These are phyloP conservation scores for Conringia planisiliqua DNA, from an alignment of 345 rosid genomes.

Conservation along the genomic window DNA sequence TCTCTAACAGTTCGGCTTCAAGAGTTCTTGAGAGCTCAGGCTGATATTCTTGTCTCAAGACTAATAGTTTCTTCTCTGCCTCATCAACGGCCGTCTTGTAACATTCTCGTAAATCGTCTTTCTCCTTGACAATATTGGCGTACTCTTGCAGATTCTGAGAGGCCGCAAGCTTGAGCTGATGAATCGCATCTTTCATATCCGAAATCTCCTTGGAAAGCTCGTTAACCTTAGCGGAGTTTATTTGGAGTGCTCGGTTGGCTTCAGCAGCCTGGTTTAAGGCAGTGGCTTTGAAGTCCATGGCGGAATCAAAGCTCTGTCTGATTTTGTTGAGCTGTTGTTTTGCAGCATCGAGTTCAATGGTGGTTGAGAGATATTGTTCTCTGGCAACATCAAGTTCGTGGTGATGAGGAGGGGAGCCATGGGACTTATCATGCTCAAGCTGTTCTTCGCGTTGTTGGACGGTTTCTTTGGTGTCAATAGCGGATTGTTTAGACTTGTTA, in stretches of 20 bases:
- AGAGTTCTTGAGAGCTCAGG: conserved; percentile 48
- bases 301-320: conserved; percentile 74
- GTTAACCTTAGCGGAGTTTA: conserved; percentile 36
- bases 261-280: conserved; percentile 69
- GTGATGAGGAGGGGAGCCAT: conserved; percentile 35
- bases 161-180: conserved; percentile 53
- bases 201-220: conserved; percentile 61
- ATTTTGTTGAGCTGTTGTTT: conserved; percentile 69
- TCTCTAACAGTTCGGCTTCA: conserved; percentile 49
- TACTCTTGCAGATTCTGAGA: conserved; percentile 46
- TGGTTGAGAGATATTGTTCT: conserved; percentile 48
- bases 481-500: conserved; percentile 41
- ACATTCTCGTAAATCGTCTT: conserved; percentile 39
- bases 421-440: conserved; percentile 59
- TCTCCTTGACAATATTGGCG: conserved; percentile 41
- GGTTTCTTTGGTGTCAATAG: conserved; percentile 45
- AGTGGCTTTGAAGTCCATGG: conserved; percentile 54
- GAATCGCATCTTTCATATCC: conserved; percentile 53
- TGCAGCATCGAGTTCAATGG: conserved; percentile 50
- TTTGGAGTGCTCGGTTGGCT: conserved; percentile 45
- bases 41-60: conserved; percentile 44
- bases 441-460: conserved; percentile 46
- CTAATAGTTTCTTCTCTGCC: conserved; percentile 41
- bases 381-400: conserved; percentile 56
- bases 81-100: conserved; percentile 46